These are phyloP conservation scores for Singerocomus inundabilis DNA, from an alignment of 1,284 basidiomycete genomes.

Conservation along the genomic window DNA sequence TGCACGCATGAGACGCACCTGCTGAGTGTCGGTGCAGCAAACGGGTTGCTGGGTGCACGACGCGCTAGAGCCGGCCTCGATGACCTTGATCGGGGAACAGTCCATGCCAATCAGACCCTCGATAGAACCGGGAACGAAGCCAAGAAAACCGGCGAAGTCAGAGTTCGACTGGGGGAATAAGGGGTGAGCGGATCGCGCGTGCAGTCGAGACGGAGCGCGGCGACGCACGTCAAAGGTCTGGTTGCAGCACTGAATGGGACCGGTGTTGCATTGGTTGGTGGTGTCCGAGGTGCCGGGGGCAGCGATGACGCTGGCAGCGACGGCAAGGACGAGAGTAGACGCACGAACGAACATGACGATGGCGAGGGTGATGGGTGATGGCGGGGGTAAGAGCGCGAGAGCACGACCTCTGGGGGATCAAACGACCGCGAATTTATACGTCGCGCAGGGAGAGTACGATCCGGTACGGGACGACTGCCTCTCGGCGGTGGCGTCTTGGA, in stretches of 20 bases:
- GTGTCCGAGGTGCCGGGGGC: background rate
- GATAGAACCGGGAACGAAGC: background rate
- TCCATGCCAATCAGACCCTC: background rate
- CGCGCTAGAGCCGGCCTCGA: background rate
- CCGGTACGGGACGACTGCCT: background rate
- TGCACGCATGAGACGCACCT: slow-evolving; percentile 14
- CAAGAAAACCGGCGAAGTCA: background rate
- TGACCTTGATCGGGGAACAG: slow-evolving; percentile 1
- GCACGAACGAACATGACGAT: slow-evolving; percentile 16
- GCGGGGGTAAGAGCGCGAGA: too few relatives aligned
- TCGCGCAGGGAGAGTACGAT: slow-evolving; percentile 4
- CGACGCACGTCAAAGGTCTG: background rate
- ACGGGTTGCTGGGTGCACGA: slow-evolving; percentile 2
- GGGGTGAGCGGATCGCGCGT: too few relatives aligned
- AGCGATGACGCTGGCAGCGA: slow-evolving; percentile 16
- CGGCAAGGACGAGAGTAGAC: slow-evolving; percentile 13
- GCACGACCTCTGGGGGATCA: too few relatives aligned
- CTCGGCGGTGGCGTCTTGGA: slow-evolving; percentile 20
- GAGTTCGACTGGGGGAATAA: too few relatives aligned
- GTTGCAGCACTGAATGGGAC: slow-evolving; percentile 12
- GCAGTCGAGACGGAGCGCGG: too few relatives aligned
- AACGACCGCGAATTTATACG: slow-evolving; percentile 17
- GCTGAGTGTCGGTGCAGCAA: slow-evolving; percentile 2
- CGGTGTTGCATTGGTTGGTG: slow-evolving; percentile 14
- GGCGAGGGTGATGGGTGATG: background rate